These are phyloP conservation scores for Fusarium floridanum DNA, from an alignment of 2,329 filamentous ascomycete genomes.

Conservation along the genomic window DNA sequence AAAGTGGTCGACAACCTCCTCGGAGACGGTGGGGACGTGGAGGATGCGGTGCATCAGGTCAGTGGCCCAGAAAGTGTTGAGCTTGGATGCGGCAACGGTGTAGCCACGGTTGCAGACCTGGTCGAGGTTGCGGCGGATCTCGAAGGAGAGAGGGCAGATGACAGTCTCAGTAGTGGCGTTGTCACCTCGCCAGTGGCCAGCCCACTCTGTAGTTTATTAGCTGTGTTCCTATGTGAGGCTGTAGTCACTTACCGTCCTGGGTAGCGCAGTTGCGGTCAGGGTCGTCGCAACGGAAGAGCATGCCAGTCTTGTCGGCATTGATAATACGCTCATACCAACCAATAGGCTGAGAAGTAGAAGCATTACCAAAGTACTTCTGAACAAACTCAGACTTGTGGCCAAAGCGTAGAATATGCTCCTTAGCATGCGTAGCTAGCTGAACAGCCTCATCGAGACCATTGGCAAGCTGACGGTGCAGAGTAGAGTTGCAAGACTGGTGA, in stretches of 20 bases:
- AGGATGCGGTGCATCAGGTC: conserved; percentile 77
- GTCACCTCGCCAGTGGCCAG: conserved; percentile 74
- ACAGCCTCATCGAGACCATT: conserved; percentile 70
- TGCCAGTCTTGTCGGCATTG: conserved; percentile 66
- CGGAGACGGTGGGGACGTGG: conserved; percentile 72
- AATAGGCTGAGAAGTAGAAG: conserved; percentile 67
- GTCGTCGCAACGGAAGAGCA: conserved; percentile 77
- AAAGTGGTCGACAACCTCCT: conserved; percentile 72
- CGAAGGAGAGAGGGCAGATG: conserved; percentile 75
- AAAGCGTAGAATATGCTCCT: conserved; percentile 70
- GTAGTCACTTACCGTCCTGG: conserved; percentile 54
- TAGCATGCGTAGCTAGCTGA: conserved; percentile 70
- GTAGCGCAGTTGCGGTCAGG: conserved; percentile 73
- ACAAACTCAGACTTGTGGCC: conserved; percentile 71
- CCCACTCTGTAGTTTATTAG: conserved; percentile 64
- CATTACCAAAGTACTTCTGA: conserved; percentile 75
- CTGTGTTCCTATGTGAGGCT: fast-evolving
- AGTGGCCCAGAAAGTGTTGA: conserved; percentile 74
- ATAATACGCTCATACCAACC: conserved; percentile 74
- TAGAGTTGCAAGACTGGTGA: conserved; percentile 75
- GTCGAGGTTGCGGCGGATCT: conserved; percentile 67
- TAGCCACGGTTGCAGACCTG: conserved; percentile 74
- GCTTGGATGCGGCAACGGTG: conserved; percentile 66
- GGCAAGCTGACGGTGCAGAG: conserved; percentile 68
- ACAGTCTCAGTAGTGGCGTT: conserved; percentile 77